phyloP scores from a whole-genome alignment of 108 stramenopile species.

The Nitzschia putrida region DNA sequence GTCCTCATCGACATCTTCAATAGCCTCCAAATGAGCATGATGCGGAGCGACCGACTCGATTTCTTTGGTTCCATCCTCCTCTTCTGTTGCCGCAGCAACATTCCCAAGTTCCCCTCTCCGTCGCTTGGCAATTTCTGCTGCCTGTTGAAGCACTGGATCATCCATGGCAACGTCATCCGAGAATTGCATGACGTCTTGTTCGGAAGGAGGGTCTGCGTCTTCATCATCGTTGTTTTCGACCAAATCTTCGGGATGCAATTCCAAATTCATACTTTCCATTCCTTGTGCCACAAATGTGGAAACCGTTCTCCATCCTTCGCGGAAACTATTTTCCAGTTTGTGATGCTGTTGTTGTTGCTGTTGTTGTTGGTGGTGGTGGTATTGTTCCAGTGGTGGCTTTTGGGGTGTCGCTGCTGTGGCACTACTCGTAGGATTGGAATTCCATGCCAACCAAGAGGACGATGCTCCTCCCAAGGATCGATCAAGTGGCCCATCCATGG shows the following conservation, averaged over 20 bases:
- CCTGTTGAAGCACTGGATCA: slow-evolving; percentile 11
- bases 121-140: slow-evolving; percentile 5
- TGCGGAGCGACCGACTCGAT: not conserved
- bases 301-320: not conserved
- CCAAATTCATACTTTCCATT: slow-evolving; percentile 12
- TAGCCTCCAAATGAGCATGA: not conserved
- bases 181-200: too few species aligned
- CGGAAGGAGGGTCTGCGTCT: too few species aligned
- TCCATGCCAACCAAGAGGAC: not conserved
- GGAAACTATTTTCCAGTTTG: not conserved
- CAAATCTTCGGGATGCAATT: slow-evolving; percentile 1
- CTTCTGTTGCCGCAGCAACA: not conserved
- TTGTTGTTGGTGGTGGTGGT: too few species aligned
- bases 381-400: not conserved
- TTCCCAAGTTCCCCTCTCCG: not conserved
- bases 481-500: not conserved
- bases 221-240: not conserved
- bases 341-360: not conserved
- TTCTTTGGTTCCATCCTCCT: not conserved
- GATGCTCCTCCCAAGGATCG: not conserved
- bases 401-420: not conserved
- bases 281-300: slow-evolving; percentile 1
- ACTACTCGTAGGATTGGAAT: not conserved
- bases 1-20: not conserved
- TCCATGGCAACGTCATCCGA: slow-evolving; percentile 1